These are phyloP conservation scores for Fusarium metavorans DNA, from an alignment of 2,329 filamentous ascomycete genomes.

Conservation along the genomic window DNA sequence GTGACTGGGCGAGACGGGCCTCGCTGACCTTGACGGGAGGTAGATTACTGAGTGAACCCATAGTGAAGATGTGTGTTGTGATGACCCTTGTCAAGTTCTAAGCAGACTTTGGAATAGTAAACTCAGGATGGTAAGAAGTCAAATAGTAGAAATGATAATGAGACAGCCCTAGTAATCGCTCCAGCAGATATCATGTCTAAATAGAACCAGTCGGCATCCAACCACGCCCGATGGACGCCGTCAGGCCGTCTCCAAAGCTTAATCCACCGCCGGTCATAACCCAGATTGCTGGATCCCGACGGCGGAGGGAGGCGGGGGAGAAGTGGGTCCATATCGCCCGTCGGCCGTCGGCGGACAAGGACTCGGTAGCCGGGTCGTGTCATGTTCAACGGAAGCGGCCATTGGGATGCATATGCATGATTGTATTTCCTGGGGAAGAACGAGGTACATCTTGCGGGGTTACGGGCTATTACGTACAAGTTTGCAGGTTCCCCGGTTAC, in stretches of 20 bases:
- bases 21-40: constrained; percentile 8
- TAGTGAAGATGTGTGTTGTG: neutral
- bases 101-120: neutral
- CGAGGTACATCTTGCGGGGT: neutral
- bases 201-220: neutral
- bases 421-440: neutral
- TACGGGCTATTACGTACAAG: neutral
- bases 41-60: constrained; percentile 3
- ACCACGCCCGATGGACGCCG: neutral
- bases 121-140: neutral
- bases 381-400: neutral
- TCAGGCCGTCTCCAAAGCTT: neutral
- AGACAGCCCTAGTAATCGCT: neutral
- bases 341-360: neutral
- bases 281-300: neutral
- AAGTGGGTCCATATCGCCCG: neutral
- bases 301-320: neutral
- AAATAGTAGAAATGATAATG: neutral
- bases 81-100: neutral
- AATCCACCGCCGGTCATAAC: neutral
- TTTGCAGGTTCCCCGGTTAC: neutral
- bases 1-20: constrained; percentile 22
- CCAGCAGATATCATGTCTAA: neutral
- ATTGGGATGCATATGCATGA: neutral
- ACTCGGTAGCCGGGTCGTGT: neutral